phyloP scores from a whole-genome alignment of 352 stramenopile species.

The Phytophthora agathidicida region DNA sequence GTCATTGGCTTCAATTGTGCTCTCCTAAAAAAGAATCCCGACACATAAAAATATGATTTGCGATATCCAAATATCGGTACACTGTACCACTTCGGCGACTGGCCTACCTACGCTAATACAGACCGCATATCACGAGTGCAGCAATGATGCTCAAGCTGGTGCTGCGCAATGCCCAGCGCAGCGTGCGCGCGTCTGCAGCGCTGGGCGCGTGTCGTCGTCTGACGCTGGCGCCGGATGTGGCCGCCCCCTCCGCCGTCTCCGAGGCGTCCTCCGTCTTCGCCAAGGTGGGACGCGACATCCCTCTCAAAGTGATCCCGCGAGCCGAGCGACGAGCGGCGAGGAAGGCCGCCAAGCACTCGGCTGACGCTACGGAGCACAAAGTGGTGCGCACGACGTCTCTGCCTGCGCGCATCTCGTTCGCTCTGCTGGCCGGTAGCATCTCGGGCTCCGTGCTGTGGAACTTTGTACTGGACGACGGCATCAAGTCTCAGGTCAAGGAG shows the following conservation, averaged over 20 bases:
- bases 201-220: slow-evolving; percentile 11
- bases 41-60: too few relatives aligned
- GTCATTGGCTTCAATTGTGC: too few relatives aligned
- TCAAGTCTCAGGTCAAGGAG: slow-evolving; percentile 52
- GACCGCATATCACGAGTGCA: slow-evolving; percentile 11
- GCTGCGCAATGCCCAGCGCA: slow-evolving; percentile 30
- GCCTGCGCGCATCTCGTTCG: slow-evolving; percentile 74
- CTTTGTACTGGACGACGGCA: slow-evolving; percentile 69
- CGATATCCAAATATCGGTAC: too few relatives aligned
- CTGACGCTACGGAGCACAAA: slow-evolving; percentile 33
- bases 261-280: slow-evolving; percentile 19
- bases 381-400: slow-evolving; percentile 78
- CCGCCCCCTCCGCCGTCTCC: slow-evolving; percentile 6
- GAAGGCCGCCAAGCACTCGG: slow-evolving; percentile 40
- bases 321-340: slow-evolving; percentile 67
- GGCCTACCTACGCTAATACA: background rate
- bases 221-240: slow-evolving; percentile 8
- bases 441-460: slow-evolving; percentile 72
- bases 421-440: slow-evolving; percentile 65
- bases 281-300: slow-evolving; percentile 61
- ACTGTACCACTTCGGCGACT: background rate
- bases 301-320: slow-evolving; percentile 62
- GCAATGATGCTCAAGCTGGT: slow-evolving; percentile 34
- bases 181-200: background rate
- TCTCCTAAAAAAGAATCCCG: too few relatives aligned